Percentiles rank a stretch among this genome's conserved stretches.
phyloP scores from a whole-genome alignment of 768 basidiomycete species.

The Suillus sp. region DNA sequence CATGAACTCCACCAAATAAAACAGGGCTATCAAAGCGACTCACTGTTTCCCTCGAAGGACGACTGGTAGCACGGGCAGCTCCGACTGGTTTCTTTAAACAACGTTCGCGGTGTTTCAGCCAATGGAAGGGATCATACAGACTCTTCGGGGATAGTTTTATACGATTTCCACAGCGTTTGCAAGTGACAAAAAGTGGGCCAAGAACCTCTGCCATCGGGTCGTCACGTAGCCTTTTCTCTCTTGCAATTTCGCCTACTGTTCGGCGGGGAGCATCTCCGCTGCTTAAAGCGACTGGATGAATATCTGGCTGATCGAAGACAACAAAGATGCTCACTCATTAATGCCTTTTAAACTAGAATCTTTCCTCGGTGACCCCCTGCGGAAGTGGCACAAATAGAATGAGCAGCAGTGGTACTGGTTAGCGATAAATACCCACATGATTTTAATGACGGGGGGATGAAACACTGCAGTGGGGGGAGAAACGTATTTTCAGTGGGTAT shows the following conservation, averaged over 20 bases:
- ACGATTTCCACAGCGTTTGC: slow-evolving; percentile 52
- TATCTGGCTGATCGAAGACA: neutral
- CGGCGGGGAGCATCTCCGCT: slow-evolving; percentile 34
- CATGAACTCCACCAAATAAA: neutral
- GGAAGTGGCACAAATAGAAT: slow-evolving; percentile 25
- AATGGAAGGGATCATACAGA: slow-evolving; percentile 66
- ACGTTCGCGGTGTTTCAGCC: slow-evolving; percentile 62
- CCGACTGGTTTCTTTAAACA: slow-evolving; percentile 52
- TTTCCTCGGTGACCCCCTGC: slow-evolving; percentile 30
- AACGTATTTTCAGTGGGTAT: neutral
- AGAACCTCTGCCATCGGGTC: slow-evolving; percentile 57
- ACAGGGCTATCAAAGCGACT: slow-evolving; percentile 5
- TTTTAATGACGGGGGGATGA: neutral
- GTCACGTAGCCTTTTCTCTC: slow-evolving; percentile 53
- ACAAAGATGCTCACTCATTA: slow-evolving; percentile 23
- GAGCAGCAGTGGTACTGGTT: slow-evolving; percentile 9
- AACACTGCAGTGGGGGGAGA: slow-evolving; percentile 8
- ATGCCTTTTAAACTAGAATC: slow-evolving; percentile 23
- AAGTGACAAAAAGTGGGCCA: slow-evolving; percentile 52
- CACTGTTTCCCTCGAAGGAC: slow-evolving; percentile 28
- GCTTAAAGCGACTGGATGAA: slow-evolving; percentile 16
- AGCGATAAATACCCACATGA: slow-evolving; percentile 7
- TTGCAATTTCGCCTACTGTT: slow-evolving; percentile 46
- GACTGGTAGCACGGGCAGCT: slow-evolving; percentile 18
- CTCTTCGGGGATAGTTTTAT: slow-evolving; percentile 74